These are phyloP conservation scores for Dysphania ambrosioides DNA, from an alignment of 148 eudicot species.

Conservation along the genomic window DNA sequence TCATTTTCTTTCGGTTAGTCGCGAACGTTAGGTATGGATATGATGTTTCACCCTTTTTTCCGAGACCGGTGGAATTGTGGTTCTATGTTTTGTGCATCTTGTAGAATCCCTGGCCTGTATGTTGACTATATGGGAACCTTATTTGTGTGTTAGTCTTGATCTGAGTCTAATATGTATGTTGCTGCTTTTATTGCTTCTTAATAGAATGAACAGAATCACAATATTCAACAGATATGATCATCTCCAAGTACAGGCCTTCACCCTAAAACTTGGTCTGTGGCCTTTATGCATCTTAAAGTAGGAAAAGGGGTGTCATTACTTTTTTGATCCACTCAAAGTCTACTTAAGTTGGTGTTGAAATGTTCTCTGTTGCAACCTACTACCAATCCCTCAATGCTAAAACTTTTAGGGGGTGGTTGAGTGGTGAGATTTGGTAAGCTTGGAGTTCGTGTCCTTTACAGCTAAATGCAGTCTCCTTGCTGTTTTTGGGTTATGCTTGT, in stretches of 20 bases:
- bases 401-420: constrained; percentile 5
- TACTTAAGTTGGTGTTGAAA: not conserved
- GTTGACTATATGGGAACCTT: constrained; percentile 13
- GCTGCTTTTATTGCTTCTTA: not conserved
- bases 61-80: constrained; percentile 6
- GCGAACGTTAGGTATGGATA: constrained; percentile 21
- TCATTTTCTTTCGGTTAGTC: constrained; percentile 18
- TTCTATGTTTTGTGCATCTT: constrained; percentile 22
- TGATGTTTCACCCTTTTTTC: constrained; percentile 15
- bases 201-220: constrained; percentile 4
- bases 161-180: constrained; percentile 6
- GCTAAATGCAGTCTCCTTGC: constrained; percentile 6
- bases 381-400: constrained; percentile 13
- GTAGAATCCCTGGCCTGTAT: constrained; percentile 19
- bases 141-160: constrained; percentile 17
- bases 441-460: constrained; percentile 8
- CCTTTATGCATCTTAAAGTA: constrained; percentile 14
- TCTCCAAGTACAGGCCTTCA: not conserved
- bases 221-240: not conserved
- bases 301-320: not conserved
- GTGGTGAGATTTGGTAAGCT: constrained; percentile 3
- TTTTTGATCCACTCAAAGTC: not conserved
- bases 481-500: not conserved
- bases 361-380: constrained; percentile 11
- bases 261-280: not conserved